phyloP scores from a whole-genome alignment of 2,329 filamentous ascomycete genomes.

The Penicillium psychrosexuale region DNA sequence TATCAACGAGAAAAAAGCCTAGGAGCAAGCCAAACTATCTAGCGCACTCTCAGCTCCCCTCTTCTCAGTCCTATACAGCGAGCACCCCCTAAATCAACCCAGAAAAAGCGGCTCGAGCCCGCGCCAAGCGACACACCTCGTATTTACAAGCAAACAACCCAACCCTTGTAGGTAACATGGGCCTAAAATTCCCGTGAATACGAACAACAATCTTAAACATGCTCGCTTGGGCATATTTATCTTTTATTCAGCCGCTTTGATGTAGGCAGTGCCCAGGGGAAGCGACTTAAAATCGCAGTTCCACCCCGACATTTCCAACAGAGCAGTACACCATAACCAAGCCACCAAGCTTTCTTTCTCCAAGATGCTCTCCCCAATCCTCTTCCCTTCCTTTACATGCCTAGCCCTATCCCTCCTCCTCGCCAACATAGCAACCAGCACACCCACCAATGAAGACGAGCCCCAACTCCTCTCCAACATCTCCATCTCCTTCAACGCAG shows the following conservation, averaged over 20 bases:
- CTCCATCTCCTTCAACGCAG: neutral
- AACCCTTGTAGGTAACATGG: neutral
- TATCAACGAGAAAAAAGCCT: neutral
- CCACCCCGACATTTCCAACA: neutral
- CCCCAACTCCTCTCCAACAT: slow-evolving; percentile 14
- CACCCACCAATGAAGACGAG: neutral
- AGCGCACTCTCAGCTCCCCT: neutral
- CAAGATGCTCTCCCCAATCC: slow-evolving; percentile 1
- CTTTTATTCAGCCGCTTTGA: neutral
- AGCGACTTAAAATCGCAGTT: neutral
- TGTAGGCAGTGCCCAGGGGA: neutral
- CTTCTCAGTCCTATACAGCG: neutral
- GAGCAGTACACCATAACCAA: neutral
- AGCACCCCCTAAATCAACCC: neutral
- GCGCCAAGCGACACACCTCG: slow-evolving; percentile 16
- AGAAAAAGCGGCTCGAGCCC: slow-evolving; percentile 14
- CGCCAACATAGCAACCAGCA: neutral
- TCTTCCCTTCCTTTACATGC: neutral
- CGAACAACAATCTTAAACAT: neutral
- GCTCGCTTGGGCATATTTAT: neutral
- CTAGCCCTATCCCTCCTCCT: neutral
- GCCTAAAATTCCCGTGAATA: neutral
- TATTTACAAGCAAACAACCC: slow-evolving; percentile 10
- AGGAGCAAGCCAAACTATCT: neutral
- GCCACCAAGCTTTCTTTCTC: neutral